Percentiles rank a stretch among this genome's conserved stretches.
Evolutionary conservation across 345 rosid species (phyloP).

Genomic region (Populus nigra): DNA sequence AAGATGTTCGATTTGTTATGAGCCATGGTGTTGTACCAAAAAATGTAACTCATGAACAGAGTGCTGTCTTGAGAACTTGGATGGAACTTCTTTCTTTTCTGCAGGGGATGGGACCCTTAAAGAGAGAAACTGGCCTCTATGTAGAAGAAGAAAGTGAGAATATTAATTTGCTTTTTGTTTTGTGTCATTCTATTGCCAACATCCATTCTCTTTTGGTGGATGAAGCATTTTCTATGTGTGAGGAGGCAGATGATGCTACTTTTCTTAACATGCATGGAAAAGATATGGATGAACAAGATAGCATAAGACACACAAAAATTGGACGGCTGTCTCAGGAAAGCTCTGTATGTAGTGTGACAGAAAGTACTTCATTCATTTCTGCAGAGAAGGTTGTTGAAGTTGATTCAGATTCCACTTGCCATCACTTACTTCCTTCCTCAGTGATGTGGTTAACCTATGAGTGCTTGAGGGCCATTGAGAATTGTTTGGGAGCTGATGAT

Average conservation of each 20-base stretch:
- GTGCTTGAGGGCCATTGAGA: slow-evolving; percentile 73
- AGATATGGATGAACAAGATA: slow-evolving; percentile 50
- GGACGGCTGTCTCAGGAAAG: slow-evolving; percentile 75
- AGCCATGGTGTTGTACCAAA: slow-evolving; percentile 71
- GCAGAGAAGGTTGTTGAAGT: slow-evolving; percentile 38
- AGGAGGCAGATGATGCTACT: slow-evolving; percentile 39
- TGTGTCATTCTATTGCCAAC: slow-evolving; percentile 58
- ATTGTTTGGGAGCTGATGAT: slow-evolving; percentile 58
- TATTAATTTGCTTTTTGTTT: slow-evolving; percentile 51
- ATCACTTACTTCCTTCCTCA: slow-evolving; percentile 48
- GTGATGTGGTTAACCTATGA: slow-evolving; percentile 59
- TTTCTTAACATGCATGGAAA: slow-evolving; percentile 25
- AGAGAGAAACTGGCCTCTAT: slow-evolving; percentile 80
- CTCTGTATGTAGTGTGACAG: slow-evolving; percentile 56
- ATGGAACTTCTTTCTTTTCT: slow-evolving; percentile 68
- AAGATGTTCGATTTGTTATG: slow-evolving; percentile 78
- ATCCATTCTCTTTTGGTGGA: slow-evolving; percentile 74
- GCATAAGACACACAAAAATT: slow-evolving; percentile 73
- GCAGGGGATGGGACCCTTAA: slow-evolving; percentile 81
- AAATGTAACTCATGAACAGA: slow-evolving; percentile 56
- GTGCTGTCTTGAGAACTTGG: slow-evolving; percentile 68
- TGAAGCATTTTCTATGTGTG: slow-evolving; percentile 61
- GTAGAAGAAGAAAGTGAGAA: slow-evolving; percentile 70
- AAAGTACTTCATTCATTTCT: slow-evolving; percentile 41
- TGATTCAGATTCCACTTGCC: slow-evolving; percentile 26